These are phyloP conservation scores for Aaosphaeria pasadenensis DNA, from an alignment of 2,329 filamentous ascomycete genomes.

Conservation along the genomic window DNA sequence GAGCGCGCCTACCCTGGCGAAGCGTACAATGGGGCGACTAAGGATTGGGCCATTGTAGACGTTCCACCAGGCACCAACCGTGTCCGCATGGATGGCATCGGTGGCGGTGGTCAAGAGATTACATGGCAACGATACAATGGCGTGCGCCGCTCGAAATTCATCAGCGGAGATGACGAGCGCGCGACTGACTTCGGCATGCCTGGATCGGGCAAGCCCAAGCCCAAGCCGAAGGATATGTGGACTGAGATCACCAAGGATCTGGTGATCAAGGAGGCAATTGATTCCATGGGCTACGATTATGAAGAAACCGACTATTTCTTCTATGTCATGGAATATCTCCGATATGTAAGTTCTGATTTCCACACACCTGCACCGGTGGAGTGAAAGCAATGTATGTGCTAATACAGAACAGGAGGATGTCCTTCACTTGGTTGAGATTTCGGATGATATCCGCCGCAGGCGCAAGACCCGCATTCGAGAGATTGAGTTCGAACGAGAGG, in stretches of 20 bases:
- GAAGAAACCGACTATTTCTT: slow-evolving; percentile 88
- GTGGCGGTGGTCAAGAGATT: slow-evolving; percentile 72
- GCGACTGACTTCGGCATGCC: slow-evolving; percentile 43
- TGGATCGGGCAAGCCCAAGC: slow-evolving; percentile 19
- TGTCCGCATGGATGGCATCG: slow-evolving; percentile 77
- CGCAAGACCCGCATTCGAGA: slow-evolving; percentile 58
- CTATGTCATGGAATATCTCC: slow-evolving; percentile 88
- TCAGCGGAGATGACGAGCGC: slow-evolving; percentile 60
- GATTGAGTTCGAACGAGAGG: slow-evolving; percentile 59
- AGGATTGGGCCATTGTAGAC: slow-evolving; percentile 78
- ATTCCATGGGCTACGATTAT: slow-evolving; percentile 79
- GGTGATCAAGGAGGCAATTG: slow-evolving; percentile 81
- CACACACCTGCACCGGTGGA: not conserved
- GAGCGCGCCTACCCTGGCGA: slow-evolving; percentile 70
- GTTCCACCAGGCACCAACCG: slow-evolving; percentile 80
- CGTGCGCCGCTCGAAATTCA: slow-evolving; percentile 70
- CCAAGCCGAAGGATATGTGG: slow-evolving; percentile 65
- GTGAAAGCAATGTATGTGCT: not conserved
- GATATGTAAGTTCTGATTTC: slow-evolving; percentile 63
- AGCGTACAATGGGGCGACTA: slow-evolving; percentile 69
- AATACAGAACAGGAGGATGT: slow-evolving; percentile 70
- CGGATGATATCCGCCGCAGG: slow-evolving; percentile 74
- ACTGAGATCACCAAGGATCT: slow-evolving; percentile 96
- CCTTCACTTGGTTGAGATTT: slow-evolving; percentile 75
- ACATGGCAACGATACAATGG: slow-evolving; percentile 79